These are phyloP conservation scores for Groenewaldozyma salmanticensis DNA, from an alignment of 805 yeast genomes.

Conservation along the genomic window DNA sequence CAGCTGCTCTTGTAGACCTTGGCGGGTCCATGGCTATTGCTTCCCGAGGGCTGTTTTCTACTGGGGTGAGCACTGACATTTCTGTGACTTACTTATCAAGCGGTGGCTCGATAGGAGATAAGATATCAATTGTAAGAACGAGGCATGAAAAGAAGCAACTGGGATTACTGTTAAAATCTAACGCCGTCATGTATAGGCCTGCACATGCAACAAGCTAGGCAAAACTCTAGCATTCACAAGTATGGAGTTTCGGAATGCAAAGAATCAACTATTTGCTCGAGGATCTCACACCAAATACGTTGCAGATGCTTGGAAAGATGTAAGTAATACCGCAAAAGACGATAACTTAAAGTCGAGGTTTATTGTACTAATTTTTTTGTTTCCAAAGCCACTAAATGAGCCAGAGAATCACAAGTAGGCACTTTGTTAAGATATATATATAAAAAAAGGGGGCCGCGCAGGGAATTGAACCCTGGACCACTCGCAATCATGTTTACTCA, in stretches of 20 bases:
- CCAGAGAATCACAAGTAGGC: conserved; percentile 1
- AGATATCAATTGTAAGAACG: conserved; percentile 10
- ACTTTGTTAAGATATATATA: too few relatives aligned
- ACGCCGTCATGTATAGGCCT: conserved; percentile 3
- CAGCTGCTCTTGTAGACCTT: conserved; percentile 32
- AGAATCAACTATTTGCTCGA: conserved; percentile 27
- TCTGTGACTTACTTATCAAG: conserved; percentile 30
- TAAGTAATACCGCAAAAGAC: conserved; percentile 17
- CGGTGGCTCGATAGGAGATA: conserved; percentile 27
- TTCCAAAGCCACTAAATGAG: background rate
- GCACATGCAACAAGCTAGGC: conserved; percentile 30
- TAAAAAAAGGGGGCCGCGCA: conserved; percentile 21
- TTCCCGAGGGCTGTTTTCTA: conserved; percentile 31
- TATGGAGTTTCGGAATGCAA: conserved; percentile 25
- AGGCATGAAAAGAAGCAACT: background rate
- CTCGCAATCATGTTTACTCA: too few relatives aligned
- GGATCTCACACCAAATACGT: conserved; percentile 36
- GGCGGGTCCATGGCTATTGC: conserved; percentile 38
- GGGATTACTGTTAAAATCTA: background rate
- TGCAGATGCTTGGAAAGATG: conserved; percentile 28
- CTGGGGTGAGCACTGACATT: conserved; percentile 36
- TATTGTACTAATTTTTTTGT: background rate
- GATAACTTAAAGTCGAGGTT: too few relatives aligned
- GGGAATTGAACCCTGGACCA: conserved; percentile 25
- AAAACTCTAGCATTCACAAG: conserved; percentile 33